Percentiles rank a stretch among this genome's conserved stretches.
These are phyloP conservation scores for Dysphania ambrosioides DNA, from an alignment of 148 eudicot species.

Conservation along the genomic window DNA sequence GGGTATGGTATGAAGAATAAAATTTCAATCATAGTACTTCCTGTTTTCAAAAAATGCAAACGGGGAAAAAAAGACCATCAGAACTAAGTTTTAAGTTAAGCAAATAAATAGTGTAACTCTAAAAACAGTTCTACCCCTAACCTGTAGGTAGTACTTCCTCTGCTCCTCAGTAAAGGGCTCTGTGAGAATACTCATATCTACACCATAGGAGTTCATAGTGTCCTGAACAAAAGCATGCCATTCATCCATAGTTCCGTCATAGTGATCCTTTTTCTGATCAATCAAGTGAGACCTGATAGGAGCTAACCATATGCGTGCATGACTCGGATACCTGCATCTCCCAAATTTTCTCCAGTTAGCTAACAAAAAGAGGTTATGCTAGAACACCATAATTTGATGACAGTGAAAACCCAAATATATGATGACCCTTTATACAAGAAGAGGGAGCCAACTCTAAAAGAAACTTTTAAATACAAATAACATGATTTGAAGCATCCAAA, in stretches of 20 bases:
- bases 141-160: conserved; percentile 80
- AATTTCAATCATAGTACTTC: no score
- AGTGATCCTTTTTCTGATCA: conserved; percentile 72
- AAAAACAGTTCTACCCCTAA: conserved; percentile 23
- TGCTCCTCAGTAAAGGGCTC: conserved; percentile 72
- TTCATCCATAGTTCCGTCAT: conserved; percentile 78
- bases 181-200: conserved; percentile 79
- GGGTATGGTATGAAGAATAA: no score
- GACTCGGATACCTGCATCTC: conserved; percentile 91
- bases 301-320: conserved; percentile 98
- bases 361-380: not conserved
- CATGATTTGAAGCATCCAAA: conserved; percentile 4
- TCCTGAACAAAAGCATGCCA: conserved; percentile 69
- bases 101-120: not conserved
- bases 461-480: not conserved
- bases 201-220: conserved; percentile 74
- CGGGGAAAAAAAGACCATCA: not conserved
- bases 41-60: no score
- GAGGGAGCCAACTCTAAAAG: not conserved
- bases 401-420: not conserved
- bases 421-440: not conserved
- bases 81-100: not conserved
- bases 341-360: conserved; percentile 10
- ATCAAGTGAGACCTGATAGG: conserved; percentile 76
- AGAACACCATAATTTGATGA: not conserved